Base-by-base conservation (phyloP, 768 basidiomycete genomes). In the Leccinellum rugosiceps region DNA sequence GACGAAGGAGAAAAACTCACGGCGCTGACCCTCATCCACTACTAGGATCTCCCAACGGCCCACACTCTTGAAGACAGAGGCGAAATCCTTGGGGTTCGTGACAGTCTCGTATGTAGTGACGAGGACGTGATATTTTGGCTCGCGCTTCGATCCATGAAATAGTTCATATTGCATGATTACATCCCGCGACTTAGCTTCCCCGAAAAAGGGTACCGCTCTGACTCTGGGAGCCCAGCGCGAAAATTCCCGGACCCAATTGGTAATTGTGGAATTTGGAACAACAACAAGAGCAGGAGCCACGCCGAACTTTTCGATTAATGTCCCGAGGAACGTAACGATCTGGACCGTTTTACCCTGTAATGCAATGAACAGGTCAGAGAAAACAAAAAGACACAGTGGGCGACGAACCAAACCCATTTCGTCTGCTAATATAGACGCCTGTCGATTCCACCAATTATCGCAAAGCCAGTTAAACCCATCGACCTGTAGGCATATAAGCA, bases 231-330 rank as follows among this genome's bases (percentile, higher is more conserved):
- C 85, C 76, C 81, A 82, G 58, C 87, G 83, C 65, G 91, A 87
- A 61, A 98, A 93, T 69, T 99, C 97, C 32, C 97, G 81, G 14
- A 96, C 83, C 96, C 95, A 97, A 63, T 93, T 97, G 6, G 88
- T 88, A 61, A 98, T 88, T 0, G 95, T 97, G 13, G 94, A 96
- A 68, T 99, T 97, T 1, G 97, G 97, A 6, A 98, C 97, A 5
- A 97, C 87, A 11, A 99, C 86, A 14, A 99, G 81, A 35, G 85
- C 86, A 3, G 97, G 97, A 54, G 79, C 87, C 0, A 85, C 86
- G 2, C 82, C 65, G 62, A 81, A 84, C 23, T 79, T 76, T 34
- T 75, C 70, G 35, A 78, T 77, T 50, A 88, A 81, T 51, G 79
- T 80, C 25, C 86, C 93, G 9, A 99, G 74, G 71, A 94, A 92